Conservation (phyloP, 1,139 yeast genomes). For the Magnusiomyces sp. region DNA sequence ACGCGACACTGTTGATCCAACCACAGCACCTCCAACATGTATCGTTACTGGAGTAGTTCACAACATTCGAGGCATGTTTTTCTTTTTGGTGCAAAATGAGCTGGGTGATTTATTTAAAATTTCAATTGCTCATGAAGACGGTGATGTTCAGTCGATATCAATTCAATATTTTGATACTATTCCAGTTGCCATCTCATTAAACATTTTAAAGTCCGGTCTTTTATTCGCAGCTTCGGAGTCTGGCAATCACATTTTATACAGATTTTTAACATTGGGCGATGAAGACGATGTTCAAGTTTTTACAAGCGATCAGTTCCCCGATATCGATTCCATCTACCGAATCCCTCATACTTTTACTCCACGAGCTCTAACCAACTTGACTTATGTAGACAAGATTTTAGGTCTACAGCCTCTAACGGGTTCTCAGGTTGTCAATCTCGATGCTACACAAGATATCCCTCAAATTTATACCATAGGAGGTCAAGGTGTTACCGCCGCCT, state of each 20-base stretch:
- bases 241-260: conserved; percentile 59
- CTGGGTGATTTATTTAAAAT: conserved; percentile 75
- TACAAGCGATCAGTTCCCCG: conserved; percentile 28
- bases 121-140: conserved; percentile 40
- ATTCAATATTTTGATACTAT: conserved; percentile 73
- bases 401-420: conserved; percentile 53
- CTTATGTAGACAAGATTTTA: conserved; percentile 45
- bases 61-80: conserved; percentile 39
- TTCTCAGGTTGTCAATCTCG: conserved; percentile 36
- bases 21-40: conserved; percentile 28
- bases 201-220: conserved; percentile 67
- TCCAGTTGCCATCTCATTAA: conserved; percentile 46
- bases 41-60: conserved; percentile 58
- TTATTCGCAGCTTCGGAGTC: conserved; percentile 57
- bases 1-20: conserved; percentile 15
- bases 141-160: conserved; percentile 30
- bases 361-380: conserved; percentile 46
- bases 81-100: conserved; percentile 62
- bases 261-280: conserved; percentile 69
- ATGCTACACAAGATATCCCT: conserved; percentile 29
- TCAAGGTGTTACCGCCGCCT: conserved; percentile 36
- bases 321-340: conserved; percentile 25
- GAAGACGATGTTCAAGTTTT: conserved; percentile 34
- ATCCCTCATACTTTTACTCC: conserved; percentile 26
- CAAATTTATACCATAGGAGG: conserved; percentile 36